Evolutionary conservation across 2,329 filamentous ascomycete species (phyloP), one percentile per base, ranked within the genome.

Genomic region (Penicillium expansum): DNA sequence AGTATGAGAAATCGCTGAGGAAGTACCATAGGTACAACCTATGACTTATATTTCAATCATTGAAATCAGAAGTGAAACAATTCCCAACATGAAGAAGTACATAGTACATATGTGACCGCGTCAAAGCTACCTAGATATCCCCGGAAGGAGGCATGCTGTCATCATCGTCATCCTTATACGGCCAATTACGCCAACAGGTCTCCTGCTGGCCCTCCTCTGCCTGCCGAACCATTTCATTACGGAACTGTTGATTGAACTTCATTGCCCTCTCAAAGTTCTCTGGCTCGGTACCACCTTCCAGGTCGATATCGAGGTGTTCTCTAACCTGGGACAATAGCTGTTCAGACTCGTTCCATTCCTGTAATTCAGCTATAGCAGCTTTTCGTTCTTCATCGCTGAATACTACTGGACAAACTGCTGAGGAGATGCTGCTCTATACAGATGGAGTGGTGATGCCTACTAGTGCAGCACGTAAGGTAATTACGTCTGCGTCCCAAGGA

Each of bases 371-470:
- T 9, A 69, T 60, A 1, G 66, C 63, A 42, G 43, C 8, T 39
- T 64, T 53, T 61, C 55, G 49, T 56, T 69, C 62, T 59, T 63
- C 38, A 16, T 62, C 48, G 8, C 54, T 61, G 49, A 67, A 70
- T 3, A 39, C n/a, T 33, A 69, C 60, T 16, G 62, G 66, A 50
- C 62, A 67, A 41, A 13, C 24, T 9, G 44, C 45, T 67, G 35
- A 78, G 65, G 45, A 79, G 67, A 66, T 79, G 65, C 48, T 73
- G 75, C 29, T 76, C 77, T 1, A 67, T 45, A 67, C 56, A 4
- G 42, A 57, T 16, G 56, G 49, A 20, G 44, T 63, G 4, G 62
- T 69, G 41, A 68, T 62, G 9, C 65, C 63, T 30, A 69, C 62
- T 38, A 69, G 52, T 2, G 64, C 66, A 47, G 62, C 60, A 43